Percentiles rank a stretch among this genome's conserved stretches.
Evolutionary conservation across 768 basidiomycete species (phyloP).

Genomic region (Panus rudis): DNA sequence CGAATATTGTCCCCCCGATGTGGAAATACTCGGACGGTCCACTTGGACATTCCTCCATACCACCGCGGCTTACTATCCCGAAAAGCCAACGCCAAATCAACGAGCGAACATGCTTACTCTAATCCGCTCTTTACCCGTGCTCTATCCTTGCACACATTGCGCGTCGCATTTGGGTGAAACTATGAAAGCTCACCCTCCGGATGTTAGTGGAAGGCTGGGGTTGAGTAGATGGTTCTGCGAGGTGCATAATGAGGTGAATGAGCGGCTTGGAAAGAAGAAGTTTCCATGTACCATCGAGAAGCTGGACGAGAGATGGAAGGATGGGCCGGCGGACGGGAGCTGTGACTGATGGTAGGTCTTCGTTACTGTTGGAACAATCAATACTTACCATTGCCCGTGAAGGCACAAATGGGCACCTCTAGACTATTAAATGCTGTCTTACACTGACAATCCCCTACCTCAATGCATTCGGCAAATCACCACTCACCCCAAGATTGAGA

Average conservation of each 20-base stretch:
- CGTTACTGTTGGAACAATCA: too few relatives aligned
- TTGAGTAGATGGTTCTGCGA: conserved; percentile 86
- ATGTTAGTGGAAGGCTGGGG: conserved; percentile 61
- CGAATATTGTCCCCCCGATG: conserved; percentile 81
- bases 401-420: too few relatives aligned
- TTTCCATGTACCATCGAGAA: conserved; percentile 69
- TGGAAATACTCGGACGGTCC: conserved; percentile 81
- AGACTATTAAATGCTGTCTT: too few relatives aligned
- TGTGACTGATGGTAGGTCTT: too few relatives aligned
- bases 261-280: conserved; percentile 69
- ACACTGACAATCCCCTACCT: too few relatives aligned
- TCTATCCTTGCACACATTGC: conserved; percentile 89
- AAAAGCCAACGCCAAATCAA: conserved; percentile 66
- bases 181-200: conserved; percentile 61
- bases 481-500: too few relatives aligned
- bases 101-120: conserved; percentile 80
- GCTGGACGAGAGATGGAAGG: conserved; percentile 86
- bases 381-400: too few relatives aligned
- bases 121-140: conserved; percentile 64
- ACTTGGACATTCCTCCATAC: conserved; percentile 98
- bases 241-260: conserved; percentile 90
- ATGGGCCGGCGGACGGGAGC: conserved; percentile 80
- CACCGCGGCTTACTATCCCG: conserved; percentile 92
- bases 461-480: too few relatives aligned
- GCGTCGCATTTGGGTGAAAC: conserved; percentile 75